Evolutionary conservation across 2,329 filamentous ascomycete species (phyloP), one percentile per base, ranked within the genome.

Genomic region (Ceratocystis papillata): DNA sequence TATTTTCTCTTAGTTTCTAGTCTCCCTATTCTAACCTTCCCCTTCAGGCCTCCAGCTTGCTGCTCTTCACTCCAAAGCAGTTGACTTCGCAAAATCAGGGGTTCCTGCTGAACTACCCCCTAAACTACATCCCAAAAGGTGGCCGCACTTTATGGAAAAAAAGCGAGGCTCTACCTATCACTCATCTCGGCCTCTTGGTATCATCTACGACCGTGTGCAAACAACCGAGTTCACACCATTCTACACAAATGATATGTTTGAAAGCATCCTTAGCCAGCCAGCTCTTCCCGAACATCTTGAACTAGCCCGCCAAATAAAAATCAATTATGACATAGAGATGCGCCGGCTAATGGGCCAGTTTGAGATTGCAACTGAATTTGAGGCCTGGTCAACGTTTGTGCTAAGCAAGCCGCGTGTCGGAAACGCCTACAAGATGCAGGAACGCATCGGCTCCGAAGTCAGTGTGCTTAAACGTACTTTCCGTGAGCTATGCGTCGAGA

Each of bases 31-130:
- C 37, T 50, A 37, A 55, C 59, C 37, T 8, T 63, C 41, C 67
- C 17, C 28, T n/a, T 22, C 68, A 85, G 83, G 83, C 71, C 76
- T 94, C 0, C 77, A 85, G 63, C 79, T 97, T 3, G 91, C 93
- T 2, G 78, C 81, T 7, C 77, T 97, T 2, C 94, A 99, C 73
- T 97, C 94, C 0, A 85, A 86, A 70, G 93, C 94, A 0, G 94
- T 99, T 0, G 94, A 99, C 74, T 99, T 94, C 73, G 86, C 89
- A 57, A 99, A 99, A 77, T 93, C 90, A 1, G 94, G 94, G 0
- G 81, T 87, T 8, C 83, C 88, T 0, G 93, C 92, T 0, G 76
- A 80, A 22, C 87, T 96, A 78, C 78, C 79, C 5, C 76, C 77
- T 48, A 77, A 80, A 0, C 77, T 94, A 3, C 77, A 79, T n/a